Evolutionary conservation across 2,329 filamentous ascomycete genomes (phyloP), one percentile per base, ranked within the genome.

Genomic region (Aureobasidium zeae): DNA sequence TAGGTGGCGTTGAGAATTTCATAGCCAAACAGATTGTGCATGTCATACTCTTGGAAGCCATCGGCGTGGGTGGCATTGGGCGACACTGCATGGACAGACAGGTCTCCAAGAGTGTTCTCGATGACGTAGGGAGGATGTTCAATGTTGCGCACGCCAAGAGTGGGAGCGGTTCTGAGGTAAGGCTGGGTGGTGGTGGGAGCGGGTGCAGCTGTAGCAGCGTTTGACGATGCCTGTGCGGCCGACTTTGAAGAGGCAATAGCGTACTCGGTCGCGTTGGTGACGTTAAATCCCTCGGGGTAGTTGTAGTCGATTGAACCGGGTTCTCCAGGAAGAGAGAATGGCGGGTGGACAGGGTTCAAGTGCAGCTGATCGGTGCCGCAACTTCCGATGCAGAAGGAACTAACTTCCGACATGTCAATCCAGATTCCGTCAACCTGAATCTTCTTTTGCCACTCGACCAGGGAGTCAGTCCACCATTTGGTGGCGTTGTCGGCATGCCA

Each of bases 1-100:
- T 86, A 86, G 0, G 86, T 91, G 8, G 83, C 82, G 48, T 83
- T 82, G 45, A 86, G 68, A 51, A 88, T 83, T 58, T 81, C 77
- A 54, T 83, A 73, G 1, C 84, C 84, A 55, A 72, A 89, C 1
- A 91, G 64, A 55, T 85, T 91, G 68, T 94, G 86, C 19, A 85
- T 76, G 57, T 93, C 85, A 56, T 94, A 94, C 57, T 93, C 82
- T 29, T 76, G 60, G 1, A 44, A 36, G 3, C 83, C 84, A 52
- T 85, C 82, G 33, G 74, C 68, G 55, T 91, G 83, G 2, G 81
- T 86, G 0, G 85, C 81, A 54, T 91, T 86, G 0, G 84, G 83
- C 48, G 76, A 79, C 19, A 88, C 71, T 1, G 84, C 83, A 53
- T 85, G 77, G 2, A 80, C 77, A 12, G 76, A 79, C 16, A 89